Conservation (phyloP, 129 eudicot species). For the Sambucus nigra region DNA sequence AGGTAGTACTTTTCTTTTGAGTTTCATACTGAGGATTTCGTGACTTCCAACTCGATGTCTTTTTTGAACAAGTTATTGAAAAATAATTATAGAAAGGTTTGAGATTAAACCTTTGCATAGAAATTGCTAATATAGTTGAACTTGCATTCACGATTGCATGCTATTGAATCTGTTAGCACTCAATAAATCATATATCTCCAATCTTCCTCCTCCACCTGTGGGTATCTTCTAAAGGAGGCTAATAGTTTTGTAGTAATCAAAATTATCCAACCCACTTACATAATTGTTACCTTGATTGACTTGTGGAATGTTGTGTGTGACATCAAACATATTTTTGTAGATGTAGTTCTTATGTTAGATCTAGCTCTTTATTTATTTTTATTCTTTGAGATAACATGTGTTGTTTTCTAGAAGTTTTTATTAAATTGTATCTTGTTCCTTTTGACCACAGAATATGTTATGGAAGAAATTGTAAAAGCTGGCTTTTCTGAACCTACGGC, state of each 20-base stretch:
- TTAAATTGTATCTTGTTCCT: neutral
- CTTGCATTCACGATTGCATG: no score
- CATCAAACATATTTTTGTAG: neutral
- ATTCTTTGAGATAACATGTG: neutral
- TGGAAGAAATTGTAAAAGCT: conserved; percentile 90
- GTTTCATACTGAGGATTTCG: no score
- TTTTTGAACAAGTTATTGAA: no score
- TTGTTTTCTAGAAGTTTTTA: neutral
- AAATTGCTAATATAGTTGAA: no score
- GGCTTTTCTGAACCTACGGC: conserved; percentile 98
- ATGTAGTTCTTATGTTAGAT: neutral
- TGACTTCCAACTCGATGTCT: no score
- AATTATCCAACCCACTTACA: neutral
- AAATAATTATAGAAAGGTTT: no score
- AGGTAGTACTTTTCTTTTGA: no score
- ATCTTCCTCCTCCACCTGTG: no score
- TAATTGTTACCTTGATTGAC: neutral
- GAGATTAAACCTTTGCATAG: no score
- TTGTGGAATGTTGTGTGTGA: neutral
- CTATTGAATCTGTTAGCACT: no score
- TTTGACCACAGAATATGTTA: conserved; percentile 58
- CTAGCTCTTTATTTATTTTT: neutral
- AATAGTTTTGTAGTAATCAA: neutral
- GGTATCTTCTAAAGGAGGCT: neutral
- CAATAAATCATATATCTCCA: no score